Percentiles rank a stretch among this genome's conserved stretches.
These are phyloP conservation scores for Phytophthora fragariaefolia DNA, from an alignment of 352 stramenopile genomes.

Conservation along the genomic window DNA sequence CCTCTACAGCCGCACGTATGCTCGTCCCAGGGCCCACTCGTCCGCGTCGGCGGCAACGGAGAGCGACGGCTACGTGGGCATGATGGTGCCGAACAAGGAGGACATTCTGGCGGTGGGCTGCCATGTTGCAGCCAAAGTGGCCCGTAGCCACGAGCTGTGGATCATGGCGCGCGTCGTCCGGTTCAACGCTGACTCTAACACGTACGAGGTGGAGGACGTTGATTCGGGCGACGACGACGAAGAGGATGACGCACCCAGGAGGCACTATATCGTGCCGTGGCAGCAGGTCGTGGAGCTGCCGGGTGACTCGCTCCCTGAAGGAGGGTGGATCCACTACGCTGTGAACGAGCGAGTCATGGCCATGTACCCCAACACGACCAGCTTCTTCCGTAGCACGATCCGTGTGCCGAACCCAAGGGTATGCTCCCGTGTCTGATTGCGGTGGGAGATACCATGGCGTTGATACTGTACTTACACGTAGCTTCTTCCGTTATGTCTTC, in stretches of 20 bases:
- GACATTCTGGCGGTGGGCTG: slow-evolving; percentile 54
- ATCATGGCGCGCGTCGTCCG: slow-evolving; percentile 93
- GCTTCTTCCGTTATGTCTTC: slow-evolving; percentile 3
- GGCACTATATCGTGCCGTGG: slow-evolving; percentile 77
- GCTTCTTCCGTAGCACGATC: slow-evolving; percentile 95
- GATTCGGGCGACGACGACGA: slow-evolving; percentile 90
- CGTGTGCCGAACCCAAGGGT: slow-evolving; percentile 90
- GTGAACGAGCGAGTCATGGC: slow-evolving; percentile 95
- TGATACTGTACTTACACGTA: slow-evolving; percentile 16
- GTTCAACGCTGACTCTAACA: slow-evolving; percentile 90
- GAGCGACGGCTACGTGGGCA: slow-evolving; percentile 19
- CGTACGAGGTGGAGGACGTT: slow-evolving; percentile 97
- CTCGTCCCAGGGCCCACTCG: slow-evolving; percentile 27
- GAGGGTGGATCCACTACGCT: slow-evolving; percentile 83
- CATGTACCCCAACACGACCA: slow-evolving; percentile 98
- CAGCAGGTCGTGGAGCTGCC: slow-evolving; percentile 91
- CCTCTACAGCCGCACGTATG: slow-evolving; percentile 43
- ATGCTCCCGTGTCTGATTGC: slow-evolving; percentile 11
- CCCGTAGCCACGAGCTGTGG: slow-evolving; percentile 86
- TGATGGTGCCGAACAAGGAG: slow-evolving; percentile 37
- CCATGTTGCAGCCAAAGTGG: slow-evolving; percentile 79
- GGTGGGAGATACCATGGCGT: neutral
- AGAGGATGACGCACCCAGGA: slow-evolving; percentile 37
- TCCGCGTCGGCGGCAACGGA: slow-evolving; percentile 6
- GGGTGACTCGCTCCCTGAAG: slow-evolving; percentile 62